Base-by-base conservation (phyloP, 495 filamentous ascomycete species). In the Xylaria castorea region DNA sequence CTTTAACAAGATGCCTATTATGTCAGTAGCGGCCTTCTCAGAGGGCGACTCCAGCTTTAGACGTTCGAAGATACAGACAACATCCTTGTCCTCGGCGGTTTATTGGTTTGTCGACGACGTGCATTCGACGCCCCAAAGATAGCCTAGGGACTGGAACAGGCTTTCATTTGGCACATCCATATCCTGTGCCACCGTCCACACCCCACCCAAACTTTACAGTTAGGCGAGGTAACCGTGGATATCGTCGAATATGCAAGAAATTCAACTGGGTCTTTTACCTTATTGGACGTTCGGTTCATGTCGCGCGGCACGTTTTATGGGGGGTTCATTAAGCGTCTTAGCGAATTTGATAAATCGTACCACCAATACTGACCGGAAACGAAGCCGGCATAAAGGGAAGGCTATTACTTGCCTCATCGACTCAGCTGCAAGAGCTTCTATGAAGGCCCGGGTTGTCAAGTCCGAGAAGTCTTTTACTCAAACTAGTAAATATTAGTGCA, bases 191-290 rank as follows among this genome's bases (percentile, higher is more conserved):
- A 61, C 58, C 32, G 30, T 12, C 58, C n/a, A 38, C 58, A 38
- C 58, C 34, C 25, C 34, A 61, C 25, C 34, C 34, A 11, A 4
- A 22, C 53, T 38, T 61, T 61, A 38, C 25, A 61, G 32, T 3
- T 38, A 61, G 58, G 34, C 58, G 58, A 61, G 34, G n/a, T 61
- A 61, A n/a, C 58, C 58, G 58, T 61, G 58, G 32, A 18, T 27
- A 57, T 57, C 58, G 18, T 34, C 16, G 38, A 32, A 60, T 20
- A 38, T 55, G 51, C 57, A 38, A 61, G 32, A 22, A 61, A 60
- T 36, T 36, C 16, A n/a, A 38, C 22, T 61, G 32, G 32, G 22
- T 61, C 25, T 22, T 38, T n/a, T 61, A 38, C 11, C 22, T n/a
- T 4, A 38, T 61, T 36, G 30, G 30, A 22, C 12, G n/a, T 18